These are phyloP conservation scores for Rhizophlyctis rosea DNA, from an alignment of 192 early-diverging fungal species.

Conservation along the genomic window DNA sequence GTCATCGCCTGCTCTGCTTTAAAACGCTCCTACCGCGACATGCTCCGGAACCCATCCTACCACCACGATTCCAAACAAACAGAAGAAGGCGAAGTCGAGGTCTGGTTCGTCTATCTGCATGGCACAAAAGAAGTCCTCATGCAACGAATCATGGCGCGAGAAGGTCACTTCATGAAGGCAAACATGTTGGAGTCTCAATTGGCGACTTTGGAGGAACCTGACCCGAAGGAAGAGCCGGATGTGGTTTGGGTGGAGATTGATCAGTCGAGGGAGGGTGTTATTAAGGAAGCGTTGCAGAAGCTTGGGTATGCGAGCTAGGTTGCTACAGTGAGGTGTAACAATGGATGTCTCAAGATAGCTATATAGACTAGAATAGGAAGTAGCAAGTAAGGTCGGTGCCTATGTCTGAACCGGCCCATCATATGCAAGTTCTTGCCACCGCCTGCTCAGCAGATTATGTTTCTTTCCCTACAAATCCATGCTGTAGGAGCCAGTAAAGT, in stretches of 20 bases:
- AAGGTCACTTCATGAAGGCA: slow-evolving; percentile 54
- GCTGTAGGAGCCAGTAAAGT: too few species aligned
- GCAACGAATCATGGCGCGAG: slow-evolving; percentile 44
- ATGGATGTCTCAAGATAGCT: too few species aligned
- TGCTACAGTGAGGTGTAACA: too few species aligned
- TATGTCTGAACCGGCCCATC: too few species aligned
- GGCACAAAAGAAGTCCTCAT: slow-evolving; percentile 46
- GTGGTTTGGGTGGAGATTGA: slow-evolving; percentile 12
- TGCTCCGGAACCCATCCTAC: slow-evolving; percentile 37
- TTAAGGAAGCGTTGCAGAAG: slow-evolving; percentile 4
- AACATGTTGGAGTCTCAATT: slow-evolving; percentile 61
- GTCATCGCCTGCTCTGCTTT: slow-evolving; percentile 66
- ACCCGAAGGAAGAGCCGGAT: slow-evolving; percentile 13
- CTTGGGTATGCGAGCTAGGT: too few species aligned
- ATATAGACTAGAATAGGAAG: too few species aligned
- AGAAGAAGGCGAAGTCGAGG: background rate
- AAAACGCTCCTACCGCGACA: slow-evolving; percentile 61
- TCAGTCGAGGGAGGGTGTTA: slow-evolving; percentile 1
- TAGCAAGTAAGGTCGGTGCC: too few species aligned
- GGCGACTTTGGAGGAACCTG: slow-evolving; percentile 56
- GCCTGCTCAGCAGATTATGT: too few species aligned
- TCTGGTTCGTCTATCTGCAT: slow-evolving; percentile 47
- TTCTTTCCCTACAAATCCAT: too few species aligned
- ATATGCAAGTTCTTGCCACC: too few species aligned
- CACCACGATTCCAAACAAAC: background rate